phyloP scores from a whole-genome alignment of 2,329 filamentous ascomycete genomes.

The Pyrenochaeta sp. region DNA sequence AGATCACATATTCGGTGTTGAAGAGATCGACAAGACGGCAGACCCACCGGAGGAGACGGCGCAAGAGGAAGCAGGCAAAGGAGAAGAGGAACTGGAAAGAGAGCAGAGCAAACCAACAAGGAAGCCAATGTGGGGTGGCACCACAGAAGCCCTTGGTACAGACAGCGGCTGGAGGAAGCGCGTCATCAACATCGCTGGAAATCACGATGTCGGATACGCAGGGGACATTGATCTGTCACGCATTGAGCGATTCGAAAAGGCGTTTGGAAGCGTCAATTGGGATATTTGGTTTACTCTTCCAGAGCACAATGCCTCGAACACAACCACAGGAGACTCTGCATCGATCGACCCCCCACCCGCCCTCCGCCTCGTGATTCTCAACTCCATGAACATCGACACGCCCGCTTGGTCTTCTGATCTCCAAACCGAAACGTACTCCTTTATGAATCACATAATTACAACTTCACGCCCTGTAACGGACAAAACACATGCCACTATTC shows the following conservation, averaged over 20 bases:
- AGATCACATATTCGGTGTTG: constrained; percentile 43
- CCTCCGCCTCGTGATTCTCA: constrained; percentile 84
- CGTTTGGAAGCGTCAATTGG: constrained; percentile 91
- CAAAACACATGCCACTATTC: constrained; percentile 75
- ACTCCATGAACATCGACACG: constrained; percentile 92
- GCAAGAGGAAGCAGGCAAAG: constrained; percentile 6
- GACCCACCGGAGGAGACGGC: constrained; percentile 24
- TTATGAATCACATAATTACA: constrained; percentile 74
- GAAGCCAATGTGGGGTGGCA: constrained; percentile 33
- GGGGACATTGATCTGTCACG: constrained; percentile 84
- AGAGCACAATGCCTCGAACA: constrained; percentile 7
- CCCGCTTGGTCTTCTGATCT: constrained; percentile 73
- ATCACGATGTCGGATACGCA: constrained; percentile 96
- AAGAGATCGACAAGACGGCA: background rate
- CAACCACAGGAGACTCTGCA: background rate
- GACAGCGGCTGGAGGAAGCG: constrained; percentile 73
- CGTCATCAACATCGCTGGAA: constrained; percentile 90
- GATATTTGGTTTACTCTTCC: constrained; percentile 72
- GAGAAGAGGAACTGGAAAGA: background rate
- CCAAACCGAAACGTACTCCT: constrained; percentile 79
- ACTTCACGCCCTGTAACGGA: constrained; percentile 68
- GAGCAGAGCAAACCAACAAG: constrained; percentile 12
- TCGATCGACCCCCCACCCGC: constrained; percentile 61
- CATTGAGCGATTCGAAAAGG: constrained; percentile 80
- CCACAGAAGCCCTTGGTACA: constrained; percentile 50